A percentile compares a stretch with the other conserved stretches of the same genome.
Evolutionary conservation across 2,329 filamentous ascomycete species (phyloP).

Genomic region (Ophiostoma piceae): DNA sequence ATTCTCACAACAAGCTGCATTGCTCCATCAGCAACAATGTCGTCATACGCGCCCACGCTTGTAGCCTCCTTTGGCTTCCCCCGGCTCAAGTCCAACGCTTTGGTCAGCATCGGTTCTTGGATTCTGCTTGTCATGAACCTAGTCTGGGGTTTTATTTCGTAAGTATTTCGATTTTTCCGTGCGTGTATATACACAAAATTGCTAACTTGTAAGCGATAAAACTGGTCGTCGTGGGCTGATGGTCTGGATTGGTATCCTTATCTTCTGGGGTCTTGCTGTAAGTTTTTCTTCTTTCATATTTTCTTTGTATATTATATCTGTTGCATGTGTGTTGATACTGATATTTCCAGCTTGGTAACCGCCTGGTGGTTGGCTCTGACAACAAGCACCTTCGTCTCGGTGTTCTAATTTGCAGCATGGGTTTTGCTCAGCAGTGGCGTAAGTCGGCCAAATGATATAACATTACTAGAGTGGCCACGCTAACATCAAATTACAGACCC

Average conservation of each 20-base stretch:
- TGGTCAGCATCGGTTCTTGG: constrained; percentile 37
- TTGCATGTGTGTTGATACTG: not conserved
- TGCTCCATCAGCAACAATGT: constrained; percentile 31
- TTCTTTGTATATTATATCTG: not conserved
- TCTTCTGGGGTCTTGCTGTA: constrained; percentile 3
- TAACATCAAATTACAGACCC: constrained; percentile 26
- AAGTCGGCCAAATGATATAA: not conserved
- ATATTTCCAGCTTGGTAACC: not conserved
- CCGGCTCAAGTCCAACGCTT: constrained; percentile 35
- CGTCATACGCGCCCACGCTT: constrained; percentile 33
- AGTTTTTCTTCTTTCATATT: not conserved
- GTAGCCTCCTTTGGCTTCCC: constrained; percentile 36
- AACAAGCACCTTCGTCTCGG: not conserved
- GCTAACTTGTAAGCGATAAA: not conserved
- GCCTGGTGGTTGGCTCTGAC: not conserved
- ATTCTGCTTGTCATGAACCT: constrained; percentile 34
- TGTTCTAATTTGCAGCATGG: not conserved
- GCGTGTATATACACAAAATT: not conserved
- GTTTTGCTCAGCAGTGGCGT: constrained; percentile 8
- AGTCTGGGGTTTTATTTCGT: constrained; percentile 30
- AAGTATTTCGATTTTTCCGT: not conserved
- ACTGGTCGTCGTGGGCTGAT: not conserved
- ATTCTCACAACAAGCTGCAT: constrained; percentile 32
- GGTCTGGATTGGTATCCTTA: constrained; percentile 2
- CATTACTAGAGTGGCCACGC: not conserved